phyloP scores from a whole-genome alignment of 805 yeast genomes.

The Starmerella riodocensis region DNA sequence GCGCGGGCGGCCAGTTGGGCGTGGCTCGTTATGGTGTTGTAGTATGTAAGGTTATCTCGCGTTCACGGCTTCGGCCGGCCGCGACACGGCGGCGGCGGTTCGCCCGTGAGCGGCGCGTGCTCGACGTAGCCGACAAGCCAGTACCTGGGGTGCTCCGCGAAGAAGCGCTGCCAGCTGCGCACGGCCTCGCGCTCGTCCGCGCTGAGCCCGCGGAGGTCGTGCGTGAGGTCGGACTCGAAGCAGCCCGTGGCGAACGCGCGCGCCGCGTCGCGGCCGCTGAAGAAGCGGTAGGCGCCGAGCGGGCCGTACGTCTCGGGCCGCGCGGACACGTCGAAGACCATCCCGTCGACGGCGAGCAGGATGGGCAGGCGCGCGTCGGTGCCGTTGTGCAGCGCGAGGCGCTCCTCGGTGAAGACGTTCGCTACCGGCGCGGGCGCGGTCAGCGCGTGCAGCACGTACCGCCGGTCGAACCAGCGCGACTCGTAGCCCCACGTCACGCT shows the following conservation, averaged over 20 bases:
- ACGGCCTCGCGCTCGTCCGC: conserved; percentile 33
- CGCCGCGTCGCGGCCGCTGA: conserved; percentile 57
- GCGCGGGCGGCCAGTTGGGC: too few relatives aligned
- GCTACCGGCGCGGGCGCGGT: conserved; percentile 21
- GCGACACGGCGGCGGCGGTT: conserved; percentile 40
- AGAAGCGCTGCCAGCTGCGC: conserved; percentile 42
- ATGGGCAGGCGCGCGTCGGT: conserved; percentile 37
- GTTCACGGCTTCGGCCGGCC: conserved; percentile 14
- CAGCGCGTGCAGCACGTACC: conserved; percentile 30
- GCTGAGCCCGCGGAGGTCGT: conserved; percentile 53
- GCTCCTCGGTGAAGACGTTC: conserved; percentile 30
- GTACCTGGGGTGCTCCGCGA: conserved; percentile 34
- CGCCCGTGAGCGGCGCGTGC: conserved; percentile 35
- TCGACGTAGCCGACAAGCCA: conserved; percentile 51
- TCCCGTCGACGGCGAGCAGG: conserved; percentile 46
- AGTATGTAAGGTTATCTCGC: too few relatives aligned
- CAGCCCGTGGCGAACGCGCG: conserved; percentile 64
- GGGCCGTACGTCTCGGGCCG: conserved; percentile 44
- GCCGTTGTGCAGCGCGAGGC: conserved; percentile 43
- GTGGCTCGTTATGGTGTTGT: too few relatives aligned
- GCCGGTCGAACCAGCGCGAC: conserved; percentile 36
- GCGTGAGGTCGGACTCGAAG: conserved; percentile 46
- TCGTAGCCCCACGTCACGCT: conserved; percentile 48
- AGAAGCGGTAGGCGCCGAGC: conserved; percentile 39
- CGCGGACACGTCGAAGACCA: conserved; percentile 50